A percentile compares a stretch with the other conserved stretches of the same genome.
phyloP scores from a whole-genome alignment of 208 protist species.

The Leishmania gerbilli region DNA sequence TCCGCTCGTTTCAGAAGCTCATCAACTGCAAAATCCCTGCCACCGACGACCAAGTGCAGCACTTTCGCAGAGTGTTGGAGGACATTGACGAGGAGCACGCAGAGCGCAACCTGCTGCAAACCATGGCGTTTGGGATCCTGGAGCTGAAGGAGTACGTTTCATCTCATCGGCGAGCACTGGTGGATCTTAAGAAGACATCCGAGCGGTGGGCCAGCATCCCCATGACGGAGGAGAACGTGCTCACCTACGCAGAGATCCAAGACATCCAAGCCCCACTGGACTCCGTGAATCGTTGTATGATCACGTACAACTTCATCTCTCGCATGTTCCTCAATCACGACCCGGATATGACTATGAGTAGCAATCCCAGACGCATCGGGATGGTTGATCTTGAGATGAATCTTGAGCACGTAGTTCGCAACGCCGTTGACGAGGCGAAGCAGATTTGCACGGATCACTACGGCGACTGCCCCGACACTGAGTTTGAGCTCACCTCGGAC shows the following conservation, averaged over 20 bases:
- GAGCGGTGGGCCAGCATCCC: conserved; percentile 39
- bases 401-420: conserved; percentile 79
- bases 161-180: conserved; percentile 56
- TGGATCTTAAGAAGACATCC: conserved; percentile 47
- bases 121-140: conserved; percentile 77
- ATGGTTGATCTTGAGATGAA: conserved; percentile 89
- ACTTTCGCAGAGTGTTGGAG: conserved; percentile 66
- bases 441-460: conserved; percentile 91
- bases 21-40: conserved; percentile 74
- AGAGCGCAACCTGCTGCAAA: conserved; percentile 69
- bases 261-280: conserved; percentile 73
- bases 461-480: conserved; percentile 88
- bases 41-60: conserved; percentile 33
- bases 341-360: conserved; percentile 5
- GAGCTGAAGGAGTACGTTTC: conserved; percentile 85
- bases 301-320: conserved; percentile 88
- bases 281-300: conserved; percentile 68
- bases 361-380: conserved; percentile 55
- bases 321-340: conserved; percentile 76
- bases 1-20: conserved; percentile 71
- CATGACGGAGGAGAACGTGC: conserved; percentile 42
- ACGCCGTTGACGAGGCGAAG: conserved; percentile 86
- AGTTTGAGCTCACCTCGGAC: conserved; percentile 74
- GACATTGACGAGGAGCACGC: conserved; percentile 74
- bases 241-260: conserved; percentile 58